A percentile compares a stretch with the other conserved stretches of the same genome.
Evolutionary conservation across 1,284 basidiomycete genomes (phyloP).

Genomic region (Tetrapyrgos nigripes): DNA sequence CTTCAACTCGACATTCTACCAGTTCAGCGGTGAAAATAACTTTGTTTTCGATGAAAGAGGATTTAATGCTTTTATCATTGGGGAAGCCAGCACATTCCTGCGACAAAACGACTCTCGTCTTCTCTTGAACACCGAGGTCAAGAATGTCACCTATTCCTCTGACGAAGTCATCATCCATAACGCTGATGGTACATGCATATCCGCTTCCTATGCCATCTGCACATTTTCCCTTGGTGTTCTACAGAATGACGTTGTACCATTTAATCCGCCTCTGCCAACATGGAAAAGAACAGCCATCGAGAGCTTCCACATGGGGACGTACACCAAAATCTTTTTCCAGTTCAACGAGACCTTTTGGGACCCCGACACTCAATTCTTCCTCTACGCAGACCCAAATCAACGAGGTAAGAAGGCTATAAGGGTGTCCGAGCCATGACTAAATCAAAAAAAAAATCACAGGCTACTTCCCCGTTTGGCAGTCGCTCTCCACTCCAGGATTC

Average conservation of each 20-base stretch:
- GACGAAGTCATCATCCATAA: slow-evolving; percentile 53
- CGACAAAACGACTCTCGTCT: slow-evolving; percentile 44
- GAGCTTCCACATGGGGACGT: slow-evolving; percentile 70
- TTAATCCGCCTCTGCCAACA: slow-evolving; percentile 59
- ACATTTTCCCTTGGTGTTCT: slow-evolving; percentile 71
- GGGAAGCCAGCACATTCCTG: slow-evolving; percentile 61
- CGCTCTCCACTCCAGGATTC: slow-evolving; percentile 64
- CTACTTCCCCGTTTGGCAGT: slow-evolving; percentile 75
- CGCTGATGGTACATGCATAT: slow-evolving; percentile 48
- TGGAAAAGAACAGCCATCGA: slow-evolving; percentile 74
- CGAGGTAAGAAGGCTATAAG: too few relatives aligned
- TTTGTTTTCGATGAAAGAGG: slow-evolving; percentile 68
- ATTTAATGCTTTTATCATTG: slow-evolving; percentile 60
- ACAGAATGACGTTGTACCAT: slow-evolving; percentile 65
- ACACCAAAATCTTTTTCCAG: slow-evolving; percentile 75
- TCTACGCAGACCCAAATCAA: slow-evolving; percentile 64
- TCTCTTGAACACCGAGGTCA: slow-evolving; percentile 59
- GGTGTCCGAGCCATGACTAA: too few relatives aligned
- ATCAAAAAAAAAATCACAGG: too few relatives aligned
- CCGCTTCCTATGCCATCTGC: slow-evolving; percentile 61
- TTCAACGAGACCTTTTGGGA: slow-evolving; percentile 71
- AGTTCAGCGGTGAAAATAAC: slow-evolving; percentile 62
- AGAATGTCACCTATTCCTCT: slow-evolving; percentile 52
- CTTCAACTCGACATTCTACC: slow-evolving; percentile 23
- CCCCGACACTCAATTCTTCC: slow-evolving; percentile 6